phyloP scores from a whole-genome alignment of 805 yeast species.

The Tetrapisispora arboricola region DNA sequence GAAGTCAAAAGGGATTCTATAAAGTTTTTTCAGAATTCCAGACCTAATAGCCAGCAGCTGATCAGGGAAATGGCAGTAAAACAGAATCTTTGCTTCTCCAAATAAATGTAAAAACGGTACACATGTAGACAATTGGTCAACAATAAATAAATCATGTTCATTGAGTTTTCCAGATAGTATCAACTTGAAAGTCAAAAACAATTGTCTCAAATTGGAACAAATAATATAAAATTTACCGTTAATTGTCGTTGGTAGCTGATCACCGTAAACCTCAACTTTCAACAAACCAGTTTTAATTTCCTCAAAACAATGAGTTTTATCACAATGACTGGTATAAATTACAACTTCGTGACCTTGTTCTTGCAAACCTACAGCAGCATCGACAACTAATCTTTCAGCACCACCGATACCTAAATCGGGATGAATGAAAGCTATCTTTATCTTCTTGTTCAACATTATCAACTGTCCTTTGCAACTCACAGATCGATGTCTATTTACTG shows the following conservation, averaged over 20 bases:
- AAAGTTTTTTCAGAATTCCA: constrained; percentile 45
- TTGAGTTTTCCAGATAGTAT: constrained; percentile 35
- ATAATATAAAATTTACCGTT: constrained; percentile 63
- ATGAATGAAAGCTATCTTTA: constrained; percentile 76
- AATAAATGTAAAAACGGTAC: constrained; percentile 50
- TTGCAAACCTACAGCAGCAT: constrained; percentile 84
- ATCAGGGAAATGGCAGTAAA: constrained; percentile 97
- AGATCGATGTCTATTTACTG: too few relatives aligned
- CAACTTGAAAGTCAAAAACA: constrained; percentile 49
- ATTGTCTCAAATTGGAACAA: constrained; percentile 76
- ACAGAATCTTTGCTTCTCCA: constrained; percentile 44
- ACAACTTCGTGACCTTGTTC: constrained; percentile 50
- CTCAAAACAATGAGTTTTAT: constrained; percentile 77
- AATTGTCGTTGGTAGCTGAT: constrained; percentile 65
- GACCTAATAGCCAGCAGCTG: constrained; percentile 57
- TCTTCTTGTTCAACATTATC: constrained; percentile 2
- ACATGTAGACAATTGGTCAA: constrained; percentile 83
- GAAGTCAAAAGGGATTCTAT: constrained; percentile 75
- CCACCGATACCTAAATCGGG: constrained; percentile 98
- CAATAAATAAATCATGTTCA: constrained; percentile 59
- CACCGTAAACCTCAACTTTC: constrained; percentile 68
- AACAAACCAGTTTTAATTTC: constrained; percentile 58
- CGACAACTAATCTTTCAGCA: constrained; percentile 94
- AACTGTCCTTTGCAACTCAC: background rate
- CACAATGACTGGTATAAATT: constrained; percentile 86